These are phyloP conservation scores for Buddleja alternifolia DNA, from an alignment of 257 asterid genomes.

Conservation along the genomic window DNA sequence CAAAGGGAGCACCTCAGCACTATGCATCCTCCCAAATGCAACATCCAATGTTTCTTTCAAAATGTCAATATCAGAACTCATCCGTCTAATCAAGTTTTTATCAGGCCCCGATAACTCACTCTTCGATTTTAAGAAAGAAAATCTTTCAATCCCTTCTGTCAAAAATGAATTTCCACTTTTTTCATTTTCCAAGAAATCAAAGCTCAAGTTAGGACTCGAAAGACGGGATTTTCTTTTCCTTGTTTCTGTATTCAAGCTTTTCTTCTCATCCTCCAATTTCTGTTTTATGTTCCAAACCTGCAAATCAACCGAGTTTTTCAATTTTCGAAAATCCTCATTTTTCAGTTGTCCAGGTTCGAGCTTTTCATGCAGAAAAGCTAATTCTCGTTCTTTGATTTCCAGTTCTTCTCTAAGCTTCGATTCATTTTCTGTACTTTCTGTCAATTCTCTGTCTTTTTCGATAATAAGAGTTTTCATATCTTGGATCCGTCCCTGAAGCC, in stretches of 20 bases:
- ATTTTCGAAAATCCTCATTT: slow-evolving; percentile 27
- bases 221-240: slow-evolving; percentile 37
- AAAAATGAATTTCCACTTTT: slow-evolving; percentile 17
- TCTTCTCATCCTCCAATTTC: slow-evolving; percentile 58
- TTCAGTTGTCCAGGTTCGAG: slow-evolving; percentile 37
- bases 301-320: slow-evolving; percentile 55
- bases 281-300: slow-evolving; percentile 58
- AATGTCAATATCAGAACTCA: slow-evolving; percentile 68
- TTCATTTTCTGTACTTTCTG: slow-evolving; percentile 61
- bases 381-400: slow-evolving; percentile 58
- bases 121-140: slow-evolving; percentile 22
- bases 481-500: slow-evolving; percentile 62
- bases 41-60: slow-evolving; percentile 65
- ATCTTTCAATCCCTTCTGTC: slow-evolving; percentile 23
- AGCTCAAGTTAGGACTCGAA: slow-evolving; percentile 45
- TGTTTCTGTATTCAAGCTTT: slow-evolving; percentile 21
- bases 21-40: slow-evolving; percentile 65
- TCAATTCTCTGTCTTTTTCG: slow-evolving; percentile 59
- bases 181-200: slow-evolving; percentile 40
- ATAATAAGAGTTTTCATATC: slow-evolving; percentile 57
- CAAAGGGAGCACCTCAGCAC: slow-evolving; percentile 51
- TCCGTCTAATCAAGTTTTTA: slow-evolving; percentile 46
- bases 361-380: slow-evolving; percentile 38
- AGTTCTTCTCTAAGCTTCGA: slow-evolving; percentile 46
- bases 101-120: slow-evolving; percentile 33